Evolutionary conservation across 176 grass and related monocot species (phyloP), one percentile per base, ranked within the genome.

Genomic region (Triticum dicoccoides): DNA sequence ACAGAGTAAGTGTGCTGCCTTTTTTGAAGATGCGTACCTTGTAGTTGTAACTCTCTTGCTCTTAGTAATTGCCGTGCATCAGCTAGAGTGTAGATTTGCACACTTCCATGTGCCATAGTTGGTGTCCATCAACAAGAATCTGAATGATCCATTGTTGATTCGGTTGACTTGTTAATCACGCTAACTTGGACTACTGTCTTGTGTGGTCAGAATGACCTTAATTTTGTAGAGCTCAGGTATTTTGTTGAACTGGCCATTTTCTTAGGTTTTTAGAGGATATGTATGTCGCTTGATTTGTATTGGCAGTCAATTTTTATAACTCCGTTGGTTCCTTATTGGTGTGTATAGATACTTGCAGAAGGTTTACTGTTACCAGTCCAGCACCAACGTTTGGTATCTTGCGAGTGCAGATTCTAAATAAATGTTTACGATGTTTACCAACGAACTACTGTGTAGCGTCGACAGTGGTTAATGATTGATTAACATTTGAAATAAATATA

Each of bases 1-100:
- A 96, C 96, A 32, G 96, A 98, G 96, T 98, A 92, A 87, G 95
- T 91, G 9, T 73, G 45, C 39, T 67, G 34, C 24, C 49, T 35
- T 37, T 79, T 11, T 88, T 44, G 62, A 65, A 79, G 78, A 27
- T 85, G 29, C 47, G 45, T 67, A 35, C 30, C 71, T 74, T 49
- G 3, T n/a, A 49, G 14, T 23, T 29, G 8, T 2, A 47, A 64
- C 23, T 77, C n/a, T 76, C 21, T 21, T 83, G 41, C 42, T 90
- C 68, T 21, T 83, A 90, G 23, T 20, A 78, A 56, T 79, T 90
- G 56, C 9, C 27, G 5, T 61, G 34, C 37, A 37, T 25, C 33
- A 41, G 11, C 33, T 63, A 42, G 20, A 25, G 21, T 79, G n/a
- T 79, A 79, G n/a, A 59, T 24, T 72, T 79, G 6, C 51, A 79